Evolutionary conservation across 805 yeast species (phyloP), one percentile per base, ranked within the genome.

Genomic region (Metschnikowia proteae): DNA sequence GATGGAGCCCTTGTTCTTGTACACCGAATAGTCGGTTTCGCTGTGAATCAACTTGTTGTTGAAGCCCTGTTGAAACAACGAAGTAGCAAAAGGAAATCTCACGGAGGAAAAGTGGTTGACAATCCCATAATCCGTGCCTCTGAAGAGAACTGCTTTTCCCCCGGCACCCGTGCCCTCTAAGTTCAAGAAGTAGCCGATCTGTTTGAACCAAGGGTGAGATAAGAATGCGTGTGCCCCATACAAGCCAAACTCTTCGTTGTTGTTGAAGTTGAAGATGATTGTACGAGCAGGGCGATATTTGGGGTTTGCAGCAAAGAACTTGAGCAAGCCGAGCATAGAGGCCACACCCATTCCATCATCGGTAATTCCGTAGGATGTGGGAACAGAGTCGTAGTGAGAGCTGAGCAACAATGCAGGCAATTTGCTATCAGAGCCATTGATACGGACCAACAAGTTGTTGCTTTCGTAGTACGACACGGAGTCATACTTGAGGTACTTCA

Each of bases 141-240:
- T 78, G 64, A 91, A 89, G 43, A 90, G 68, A 22, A 88, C 74
- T 1, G 96, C 87, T 55, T 85, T 81, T 3, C 94, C 91, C 26
- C 96, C 96, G 1, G 94, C 86, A 2, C 97, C 97, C 0, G 96
- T 88, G 13, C 97, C 97, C 70, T 90, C 97, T 53, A 90, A 69
- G 62, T 91, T 91, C 55, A 90, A 73, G 49, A 91, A 85, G 59
- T 78, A 84, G 36, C 70, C 71, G 1, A 86, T 82, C 11, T 78
- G 64, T 35, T 74, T 65, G 23, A 80, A 73, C 92, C 95, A 86
- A 13, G 85, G 83, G 62, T 89, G 96, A 30, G 76, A 63, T 46
- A 86, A 66, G 57, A 88, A 89, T 0, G 85, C 78, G 39, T 76
- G 74, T 0, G 97, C 96, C 3, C 97, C 97, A 47, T 83, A 68